These are phyloP conservation scores for Saccharomyces jurei DNA, from an alignment of 805 yeast genomes.

Conservation along the genomic window DNA sequence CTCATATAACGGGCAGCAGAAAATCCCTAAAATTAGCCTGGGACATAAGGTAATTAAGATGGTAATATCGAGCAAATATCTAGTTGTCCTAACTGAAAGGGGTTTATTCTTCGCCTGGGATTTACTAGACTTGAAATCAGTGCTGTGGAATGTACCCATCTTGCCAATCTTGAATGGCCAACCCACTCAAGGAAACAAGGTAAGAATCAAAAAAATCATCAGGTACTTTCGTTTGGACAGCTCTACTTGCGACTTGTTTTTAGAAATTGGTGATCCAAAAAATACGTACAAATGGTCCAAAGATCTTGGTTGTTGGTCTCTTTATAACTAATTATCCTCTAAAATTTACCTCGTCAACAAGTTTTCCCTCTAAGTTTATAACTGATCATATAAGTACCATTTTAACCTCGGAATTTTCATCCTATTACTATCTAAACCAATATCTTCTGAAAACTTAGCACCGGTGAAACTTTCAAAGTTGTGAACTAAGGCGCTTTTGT, in stretches of 20 bases:
- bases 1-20: slow-evolving; percentile 29
- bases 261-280: slow-evolving; percentile 12
- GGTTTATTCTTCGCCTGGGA: slow-evolving; percentile 42
- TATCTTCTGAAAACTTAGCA: too few relatives aligned
- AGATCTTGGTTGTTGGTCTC: slow-evolving; percentile 25
- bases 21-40: slow-evolving; percentile 37
- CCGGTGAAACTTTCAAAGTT: background rate
- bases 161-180: slow-evolving; percentile 22
- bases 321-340: background rate
- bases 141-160: slow-evolving; percentile 22
- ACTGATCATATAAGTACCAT: background rate
- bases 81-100: slow-evolving; percentile 50
- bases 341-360: background rate
- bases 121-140: slow-evolving; percentile 10
- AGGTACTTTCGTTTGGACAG: slow-evolving; percentile 7
- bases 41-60: slow-evolving; percentile 43
- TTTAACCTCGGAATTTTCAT: background rate
- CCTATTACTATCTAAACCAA: background rate
- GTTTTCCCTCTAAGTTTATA: background rate
- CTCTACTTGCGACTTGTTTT: slow-evolving; percentile 2
- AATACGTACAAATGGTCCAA: slow-evolving; percentile 16
- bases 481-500: background rate
- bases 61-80: slow-evolving; percentile 32
- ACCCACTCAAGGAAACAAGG: slow-evolving; percentile 20
- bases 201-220: slow-evolving; percentile 23